Conservation (phyloP, 352 stramenopile species). For the Globisporangium recalcitrans region DNA sequence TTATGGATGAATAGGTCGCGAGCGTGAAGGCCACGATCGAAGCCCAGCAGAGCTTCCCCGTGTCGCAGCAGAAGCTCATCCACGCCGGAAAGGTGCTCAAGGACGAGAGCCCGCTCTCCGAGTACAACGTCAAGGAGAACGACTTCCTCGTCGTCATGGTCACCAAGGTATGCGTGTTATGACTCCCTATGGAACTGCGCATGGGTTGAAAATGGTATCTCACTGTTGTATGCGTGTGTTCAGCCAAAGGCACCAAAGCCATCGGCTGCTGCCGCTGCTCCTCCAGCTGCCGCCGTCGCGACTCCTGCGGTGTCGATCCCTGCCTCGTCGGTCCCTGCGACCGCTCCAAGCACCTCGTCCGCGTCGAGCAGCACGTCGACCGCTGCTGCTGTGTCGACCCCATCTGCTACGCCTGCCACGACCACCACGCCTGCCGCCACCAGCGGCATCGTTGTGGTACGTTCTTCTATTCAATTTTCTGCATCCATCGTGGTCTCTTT, state of each 20-base stretch:
- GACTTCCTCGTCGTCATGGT: conserved; percentile 88
- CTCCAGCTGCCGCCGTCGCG: conserved; percentile 25
- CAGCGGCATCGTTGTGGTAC: conserved; percentile 22
- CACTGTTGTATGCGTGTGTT: background rate
- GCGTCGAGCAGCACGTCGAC: conserved; percentile 64
- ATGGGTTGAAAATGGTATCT: conserved; percentile 3
- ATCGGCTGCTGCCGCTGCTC: conserved; percentile 22
- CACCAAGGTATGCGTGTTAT: conserved; percentile 42
- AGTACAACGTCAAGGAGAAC: conserved; percentile 87
- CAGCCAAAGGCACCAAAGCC: conserved; percentile 59
- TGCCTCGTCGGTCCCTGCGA: conserved; percentile 21
- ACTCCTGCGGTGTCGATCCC: conserved; percentile 23
- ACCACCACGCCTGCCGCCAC: conserved; percentile 25
- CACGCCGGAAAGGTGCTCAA: conserved; percentile 87
- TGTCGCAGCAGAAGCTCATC: conserved; percentile 81
- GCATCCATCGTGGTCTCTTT: background rate
- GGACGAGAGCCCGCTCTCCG: conserved; percentile 69
- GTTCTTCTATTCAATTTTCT: background rate
- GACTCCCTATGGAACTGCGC: background rate
- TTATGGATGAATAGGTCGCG: conserved; percentile 35
- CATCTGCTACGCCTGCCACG: conserved; percentile 41
- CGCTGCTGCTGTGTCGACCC: conserved; percentile 56
- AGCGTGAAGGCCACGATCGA: conserved; percentile 82
- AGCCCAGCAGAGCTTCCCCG: conserved; percentile 59
- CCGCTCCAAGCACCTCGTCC: conserved; percentile 58